phyloP scores from a whole-genome alignment of 176 grass and related monocot genomes.

The Carex cristatella region DNA sequence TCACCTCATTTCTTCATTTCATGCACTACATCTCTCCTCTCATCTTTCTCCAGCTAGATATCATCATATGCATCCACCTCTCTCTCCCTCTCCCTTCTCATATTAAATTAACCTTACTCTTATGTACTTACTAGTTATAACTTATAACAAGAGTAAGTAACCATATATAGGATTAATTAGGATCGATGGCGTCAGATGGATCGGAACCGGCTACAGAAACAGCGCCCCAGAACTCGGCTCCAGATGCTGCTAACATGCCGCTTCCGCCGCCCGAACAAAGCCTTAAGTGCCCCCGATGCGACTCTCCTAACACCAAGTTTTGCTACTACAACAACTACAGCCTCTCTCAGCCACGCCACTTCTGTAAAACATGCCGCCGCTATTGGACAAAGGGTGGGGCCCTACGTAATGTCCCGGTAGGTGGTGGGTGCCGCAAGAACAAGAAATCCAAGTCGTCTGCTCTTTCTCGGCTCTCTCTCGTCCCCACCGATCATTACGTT shows the following conservation, averaged over 20 bases:
- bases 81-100: neutral
- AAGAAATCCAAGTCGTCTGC: conserved; percentile 61
- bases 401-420: conserved; percentile 92
- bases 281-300: conserved; percentile 77
- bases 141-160: neutral
- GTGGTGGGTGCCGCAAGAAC: conserved; percentile 90
- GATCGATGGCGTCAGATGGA: conserved; percentile 12
- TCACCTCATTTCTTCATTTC: neutral
- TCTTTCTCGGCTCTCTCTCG: conserved; percentile 13
- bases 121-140: neutral
- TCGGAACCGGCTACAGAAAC: conserved; percentile 5
- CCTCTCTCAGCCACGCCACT: conserved; percentile 85
- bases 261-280: conserved; percentile 46
- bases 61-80: conserved; percentile 15
- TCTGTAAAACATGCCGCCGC: conserved; percentile 89
- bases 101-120: too few relatives aligned
- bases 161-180: too few relatives aligned
- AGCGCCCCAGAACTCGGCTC: neutral
- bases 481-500: conserved; percentile 27
- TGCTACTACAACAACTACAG: conserved; percentile 99
- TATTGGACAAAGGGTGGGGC: conserved; percentile 99
- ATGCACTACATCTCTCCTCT: conserved; percentile 8
- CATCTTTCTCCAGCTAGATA: conserved; percentile 3
- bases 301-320: conserved; percentile 97
- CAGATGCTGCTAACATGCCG: neutral